Conservation (phyloP, 2,329 filamentous ascomycete species). For the Talaromyces piceae region DNA sequence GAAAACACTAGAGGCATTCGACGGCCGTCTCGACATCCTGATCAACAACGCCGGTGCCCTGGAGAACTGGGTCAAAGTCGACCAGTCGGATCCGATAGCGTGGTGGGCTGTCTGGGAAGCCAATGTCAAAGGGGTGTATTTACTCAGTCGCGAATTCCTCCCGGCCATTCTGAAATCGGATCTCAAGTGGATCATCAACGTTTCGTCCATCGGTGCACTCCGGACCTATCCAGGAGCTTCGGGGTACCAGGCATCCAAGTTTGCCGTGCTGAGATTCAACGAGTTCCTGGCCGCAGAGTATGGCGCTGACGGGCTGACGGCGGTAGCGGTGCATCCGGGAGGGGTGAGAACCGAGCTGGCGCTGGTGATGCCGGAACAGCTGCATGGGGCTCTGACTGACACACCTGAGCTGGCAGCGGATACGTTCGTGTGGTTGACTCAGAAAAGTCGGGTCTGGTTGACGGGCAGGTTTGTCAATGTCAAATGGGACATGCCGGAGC, state of each 20-base stretch:
- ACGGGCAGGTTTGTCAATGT: conserved; percentile 17
- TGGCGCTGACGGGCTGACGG: conserved; percentile 29
- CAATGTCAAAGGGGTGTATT: conserved; percentile 44
- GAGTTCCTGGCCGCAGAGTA: conserved; percentile 43
- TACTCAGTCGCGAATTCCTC: conserved; percentile 41
- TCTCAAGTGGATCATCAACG: conserved; percentile 41
- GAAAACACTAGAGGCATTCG: conserved; percentile 23
- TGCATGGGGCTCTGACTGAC: conserved; percentile 16
- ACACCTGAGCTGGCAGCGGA: conserved; percentile 21
- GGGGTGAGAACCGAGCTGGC: conserved; percentile 40
- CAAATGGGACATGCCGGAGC: conserved; percentile 16
- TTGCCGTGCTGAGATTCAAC: conserved; percentile 38
- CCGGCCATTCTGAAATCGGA: conserved; percentile 30
- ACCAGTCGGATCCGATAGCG: conserved; percentile 27
- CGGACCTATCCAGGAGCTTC: conserved; percentile 29
- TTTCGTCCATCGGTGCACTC: conserved; percentile 40
- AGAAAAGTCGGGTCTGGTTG: conserved; percentile 20
- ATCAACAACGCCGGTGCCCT: conserved; percentile 43
- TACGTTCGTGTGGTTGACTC: conserved; percentile 18
- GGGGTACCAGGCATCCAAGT: conserved; percentile 42
- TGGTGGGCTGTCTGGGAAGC: conserved; percentile 42
- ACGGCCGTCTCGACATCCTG: conserved; percentile 36
- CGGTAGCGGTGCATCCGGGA: conserved; percentile 42
- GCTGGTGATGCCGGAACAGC: conserved; percentile 24
- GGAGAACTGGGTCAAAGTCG: conserved; percentile 20